Evolutionary conservation across 2,329 filamentous ascomycete genomes (phyloP), one percentile per base, ranked within the genome.

Genomic region (Aschersonia sp.): DNA sequence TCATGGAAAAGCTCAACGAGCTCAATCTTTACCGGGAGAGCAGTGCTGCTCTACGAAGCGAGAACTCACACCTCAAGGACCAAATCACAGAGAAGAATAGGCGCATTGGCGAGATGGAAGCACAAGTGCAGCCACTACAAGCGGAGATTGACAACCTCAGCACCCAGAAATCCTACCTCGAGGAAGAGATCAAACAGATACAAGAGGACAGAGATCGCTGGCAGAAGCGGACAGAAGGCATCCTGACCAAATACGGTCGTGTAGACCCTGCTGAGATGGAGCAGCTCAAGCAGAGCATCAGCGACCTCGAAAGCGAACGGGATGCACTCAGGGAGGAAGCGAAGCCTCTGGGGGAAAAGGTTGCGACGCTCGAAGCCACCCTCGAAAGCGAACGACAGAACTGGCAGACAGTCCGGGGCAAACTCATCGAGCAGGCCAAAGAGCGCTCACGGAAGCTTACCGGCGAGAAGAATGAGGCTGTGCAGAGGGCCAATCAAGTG

Each of bases 21-120:
- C 78, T 98, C 50, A 98, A 98, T 57, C 73, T 95, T 12, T 94
- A 94, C 71, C 84, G 92, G 9, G 92, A 98, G 66, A 95, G 89
- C 68, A 95, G 86, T 56, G 85, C 85, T 48, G 92, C 90, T 1
- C 73, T 98, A 12, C 85, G 94, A 42, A 87, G 85, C 55, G 89
- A 98, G 61, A 81, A 85, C 50, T 79, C 84, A 48, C 83, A 88
- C 56, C 79, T 87, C 2, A 85, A 92, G 55, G 72, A 80, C 10
- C 81, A 87, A 53, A 72, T 95, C 30, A 70, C 78, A 0, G 83
- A 87, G 57, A 92, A 87, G 68, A 78, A 76, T 22, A 72, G 76
- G 53, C 84, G 81, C 58, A 74, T 95, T 6, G 78, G 89, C 49
- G 80, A 85, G 55, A 73, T 97, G 41, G 73, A 82, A 50, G 74